A percentile compares a stretch with the other conserved stretches of the same genome.
Evolutionary conservation across 345 rosid species (phyloP).

Genomic region (Iberis pinnata): DNA sequence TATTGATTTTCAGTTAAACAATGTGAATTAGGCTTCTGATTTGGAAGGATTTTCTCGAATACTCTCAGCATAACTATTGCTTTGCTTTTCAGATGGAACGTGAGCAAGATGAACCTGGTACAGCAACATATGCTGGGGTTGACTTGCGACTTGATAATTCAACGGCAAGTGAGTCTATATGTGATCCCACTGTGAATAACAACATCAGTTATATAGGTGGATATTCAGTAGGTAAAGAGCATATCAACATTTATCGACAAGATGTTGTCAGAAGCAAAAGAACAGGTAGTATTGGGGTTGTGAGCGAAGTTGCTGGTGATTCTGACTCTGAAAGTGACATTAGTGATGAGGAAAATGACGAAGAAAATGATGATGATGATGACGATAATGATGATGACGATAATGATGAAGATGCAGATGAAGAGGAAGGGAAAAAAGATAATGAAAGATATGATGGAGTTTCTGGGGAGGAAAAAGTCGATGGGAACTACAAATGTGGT

Average conservation of each 20-base stretch:
- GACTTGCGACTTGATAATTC: constrained; percentile 27
- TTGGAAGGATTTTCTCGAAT: constrained; percentile 1
- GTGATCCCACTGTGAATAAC: constrained; percentile 27
- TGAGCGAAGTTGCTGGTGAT: constrained; percentile 84
- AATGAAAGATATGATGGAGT: constrained; percentile 30
- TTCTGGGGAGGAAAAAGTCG: constrained; percentile 28
- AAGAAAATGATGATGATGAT: constrained; percentile 35
- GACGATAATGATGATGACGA: constrained; percentile 23
- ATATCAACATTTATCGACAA: constrained; percentile 57
- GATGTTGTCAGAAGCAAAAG: constrained; percentile 65
- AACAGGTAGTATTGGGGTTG: constrained; percentile 62
- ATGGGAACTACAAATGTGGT: constrained; percentile 41
- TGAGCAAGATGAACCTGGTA: constrained; percentile 33
- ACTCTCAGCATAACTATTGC: neutral
- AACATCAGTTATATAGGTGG: constrained; percentile 3
- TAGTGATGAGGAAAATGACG: constrained; percentile 54
- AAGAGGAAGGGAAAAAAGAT: constrained; percentile 22
- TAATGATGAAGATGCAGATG: constrained; percentile 23
- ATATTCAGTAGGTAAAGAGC: constrained; percentile 27
- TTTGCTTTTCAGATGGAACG: constrained; percentile 50
- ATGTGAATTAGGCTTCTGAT: neutral
- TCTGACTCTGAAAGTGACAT: constrained; percentile 75
- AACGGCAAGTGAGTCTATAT: constrained; percentile 2
- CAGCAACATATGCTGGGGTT: constrained; percentile 27
- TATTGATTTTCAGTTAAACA: no score